Evolutionary conservation across 2,329 filamentous ascomycete genomes (phyloP), one percentile per base, ranked within the genome.

Genomic region (Microcyclosporella mali): DNA sequence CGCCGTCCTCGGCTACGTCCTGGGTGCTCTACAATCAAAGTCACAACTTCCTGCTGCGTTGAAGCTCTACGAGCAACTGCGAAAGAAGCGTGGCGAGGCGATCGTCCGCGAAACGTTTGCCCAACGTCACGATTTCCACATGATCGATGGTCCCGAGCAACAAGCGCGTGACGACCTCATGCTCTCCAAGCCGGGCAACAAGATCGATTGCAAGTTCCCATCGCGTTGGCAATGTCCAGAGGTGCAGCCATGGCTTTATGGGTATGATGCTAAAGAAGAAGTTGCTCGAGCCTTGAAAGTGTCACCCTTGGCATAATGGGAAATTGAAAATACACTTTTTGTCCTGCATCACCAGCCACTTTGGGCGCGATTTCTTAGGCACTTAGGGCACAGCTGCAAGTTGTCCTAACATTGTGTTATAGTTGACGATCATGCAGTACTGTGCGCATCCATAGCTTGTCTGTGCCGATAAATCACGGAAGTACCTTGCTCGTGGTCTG

Each of bases 31-130:
- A 8, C 62, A 66, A 27, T 61, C 59, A 0, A 71, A 67, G 35
- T 53, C 52, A 0, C 63, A 68, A 31, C 50, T 66, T 3, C 65
- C 70, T 0, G 53, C 62, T 12, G 65, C 67, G 1, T 51, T 75
- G n/a, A 56, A 59, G 10, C 36, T 70, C 4, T 75, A 72, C 41
- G 63, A 75, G 48, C 56, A 61, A 17, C 40, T 74, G 32, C 63
- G 72, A 1, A 75, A 75, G 55, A 61, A 64, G 17, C 59, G 72
- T 29, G 70, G 72, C 10, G 71, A 75, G 39, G 65, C 70, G 0
- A 81, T 85, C 39, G 79, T 75, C 2, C 66, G 70, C 9, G 81
- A 84, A 56, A 79, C 79, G 0, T 83, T 84, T 51, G 76, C 73
- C 40, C 55, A 66, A 40, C 48, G 66, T 37, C 47, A 57, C 8